Evolutionary conservation across 768 basidiomycete genomes (phyloP).

Genomic region (Butyriboletus loyo): DNA sequence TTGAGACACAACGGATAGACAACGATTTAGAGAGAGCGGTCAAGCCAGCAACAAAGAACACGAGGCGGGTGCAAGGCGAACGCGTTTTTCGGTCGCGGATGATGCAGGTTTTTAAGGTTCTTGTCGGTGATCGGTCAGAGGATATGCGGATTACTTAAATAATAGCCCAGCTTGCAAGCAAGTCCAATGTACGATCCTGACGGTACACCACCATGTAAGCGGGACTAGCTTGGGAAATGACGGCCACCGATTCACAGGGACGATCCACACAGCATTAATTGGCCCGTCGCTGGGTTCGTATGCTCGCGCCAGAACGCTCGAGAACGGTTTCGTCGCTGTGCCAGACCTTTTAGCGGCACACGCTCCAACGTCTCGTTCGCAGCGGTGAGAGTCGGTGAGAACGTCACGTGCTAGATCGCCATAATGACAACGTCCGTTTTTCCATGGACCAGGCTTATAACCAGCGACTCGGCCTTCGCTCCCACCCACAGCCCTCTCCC

Average conservation of each 20-base stretch:
- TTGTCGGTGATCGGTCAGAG: not conserved
- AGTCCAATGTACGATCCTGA: not conserved
- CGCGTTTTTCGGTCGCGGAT: not conserved
- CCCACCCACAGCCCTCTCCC: not conserved
- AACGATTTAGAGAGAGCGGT: not conserved
- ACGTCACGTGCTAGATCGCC: constrained; percentile 4
- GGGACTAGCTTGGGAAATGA: not conserved
- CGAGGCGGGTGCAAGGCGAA: constrained; percentile 11
- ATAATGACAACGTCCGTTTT: not conserved
- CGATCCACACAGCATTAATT: too few relatives aligned
- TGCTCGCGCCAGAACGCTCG: not conserved
- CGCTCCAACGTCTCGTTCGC: not conserved
- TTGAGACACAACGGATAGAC: not conserved
- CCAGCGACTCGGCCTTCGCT: not conserved
- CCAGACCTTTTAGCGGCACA: not conserved
- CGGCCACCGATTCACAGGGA: not conserved
- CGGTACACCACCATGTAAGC: too few relatives aligned
- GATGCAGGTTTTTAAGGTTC: not conserved
- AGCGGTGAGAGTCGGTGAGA: not conserved
- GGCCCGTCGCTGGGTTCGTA: not conserved
- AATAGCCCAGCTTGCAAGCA: not conserved
- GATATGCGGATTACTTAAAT: not conserved
- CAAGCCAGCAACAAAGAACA: not conserved
- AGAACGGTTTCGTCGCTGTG: not conserved
- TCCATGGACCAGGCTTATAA: constrained; percentile 4